Conservation (phyloP, 768 basidiomycete species). For the Lepiota venenata region DNA sequence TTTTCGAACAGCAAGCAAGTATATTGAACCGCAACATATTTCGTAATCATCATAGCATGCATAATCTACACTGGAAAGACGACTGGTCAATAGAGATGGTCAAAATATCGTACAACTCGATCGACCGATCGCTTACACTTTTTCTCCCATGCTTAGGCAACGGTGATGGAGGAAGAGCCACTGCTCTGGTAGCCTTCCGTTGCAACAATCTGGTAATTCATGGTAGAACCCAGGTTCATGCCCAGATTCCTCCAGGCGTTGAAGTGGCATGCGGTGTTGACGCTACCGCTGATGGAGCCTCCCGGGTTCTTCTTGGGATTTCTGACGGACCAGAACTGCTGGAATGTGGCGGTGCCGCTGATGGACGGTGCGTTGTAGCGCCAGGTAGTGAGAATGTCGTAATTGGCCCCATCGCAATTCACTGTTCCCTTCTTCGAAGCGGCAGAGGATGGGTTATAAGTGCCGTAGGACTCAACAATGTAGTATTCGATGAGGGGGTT, state of each 20-base stretch:
- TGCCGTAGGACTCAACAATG: constrained; percentile 39
- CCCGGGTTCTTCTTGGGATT: constrained; percentile 21
- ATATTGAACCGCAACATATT: no score
- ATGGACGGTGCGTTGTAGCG: constrained; percentile 41
- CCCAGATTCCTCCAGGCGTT: constrained; percentile 37
- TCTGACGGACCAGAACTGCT: constrained; percentile 46
- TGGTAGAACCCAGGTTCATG: constrained; percentile 33
- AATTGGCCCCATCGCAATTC: constrained; percentile 37
- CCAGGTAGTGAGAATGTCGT: constrained; percentile 36
- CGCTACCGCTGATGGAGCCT: constrained; percentile 28
- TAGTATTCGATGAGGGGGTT: constrained; percentile 46
- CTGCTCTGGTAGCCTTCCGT: constrained; percentile 43
- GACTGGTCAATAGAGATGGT: no score
- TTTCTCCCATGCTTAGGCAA: neutral
- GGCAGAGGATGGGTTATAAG: constrained; percentile 34
- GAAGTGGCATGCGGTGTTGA: constrained; percentile 38
- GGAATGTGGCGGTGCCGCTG: constrained; percentile 38
- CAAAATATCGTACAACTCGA: no score
- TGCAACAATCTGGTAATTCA: constrained; percentile 45
- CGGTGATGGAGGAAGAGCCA: constrained; percentile 21
- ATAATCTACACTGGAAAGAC: no score
- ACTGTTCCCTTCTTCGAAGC: constrained; percentile 33
- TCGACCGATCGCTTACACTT: no score
- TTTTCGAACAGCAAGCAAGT: no score
- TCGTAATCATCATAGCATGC: no score